phyloP scores from a whole-genome alignment of 2,329 filamentous ascomycete species.

The Epichloe amarillans region DNA sequence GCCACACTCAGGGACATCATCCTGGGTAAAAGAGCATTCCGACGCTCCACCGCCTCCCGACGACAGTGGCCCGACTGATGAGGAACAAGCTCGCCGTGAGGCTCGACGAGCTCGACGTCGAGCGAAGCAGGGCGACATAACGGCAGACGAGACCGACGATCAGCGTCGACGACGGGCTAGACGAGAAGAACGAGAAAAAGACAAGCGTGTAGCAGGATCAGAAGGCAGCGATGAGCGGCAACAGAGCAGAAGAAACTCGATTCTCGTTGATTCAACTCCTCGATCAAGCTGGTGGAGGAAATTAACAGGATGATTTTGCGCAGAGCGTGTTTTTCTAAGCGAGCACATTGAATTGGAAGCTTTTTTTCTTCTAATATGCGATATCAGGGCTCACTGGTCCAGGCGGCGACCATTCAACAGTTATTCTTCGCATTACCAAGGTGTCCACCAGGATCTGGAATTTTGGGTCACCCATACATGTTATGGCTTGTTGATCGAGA shows the following conservation, averaged over 20 bases:
- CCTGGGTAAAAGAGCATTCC: constrained; percentile 52
- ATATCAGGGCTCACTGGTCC: neutral
- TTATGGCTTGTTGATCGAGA: neutral
- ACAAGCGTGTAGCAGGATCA: constrained; percentile 19
- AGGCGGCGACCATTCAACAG: neutral
- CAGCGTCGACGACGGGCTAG: constrained; percentile 29
- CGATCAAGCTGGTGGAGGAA: constrained; percentile 49
- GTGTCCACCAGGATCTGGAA: neutral
- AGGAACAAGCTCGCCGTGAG: constrained; percentile 37
- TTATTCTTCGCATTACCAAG: neutral
- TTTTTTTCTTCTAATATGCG: neutral
- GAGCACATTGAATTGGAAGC: neutral
- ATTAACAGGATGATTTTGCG: constrained; percentile 26
- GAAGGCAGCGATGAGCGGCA: constrained; percentile 33
- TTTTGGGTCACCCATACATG: neutral
- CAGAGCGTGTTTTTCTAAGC: constrained; percentile 1
- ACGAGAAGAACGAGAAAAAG: constrained; percentile 28
- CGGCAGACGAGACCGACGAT: constrained; percentile 30
- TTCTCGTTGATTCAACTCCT: constrained; percentile 33
- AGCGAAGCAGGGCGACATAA: constrained; percentile 27
- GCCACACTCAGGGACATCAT: constrained; percentile 51
- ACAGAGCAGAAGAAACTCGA: constrained; percentile 25
- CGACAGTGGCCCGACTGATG: constrained; percentile 23
- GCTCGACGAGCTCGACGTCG: constrained; percentile 32
- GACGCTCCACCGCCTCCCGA: constrained; percentile 47